phyloP scores from a whole-genome alignment of 495 filamentous ascomycete genomes.

The Daldinia vernicosa region DNA sequence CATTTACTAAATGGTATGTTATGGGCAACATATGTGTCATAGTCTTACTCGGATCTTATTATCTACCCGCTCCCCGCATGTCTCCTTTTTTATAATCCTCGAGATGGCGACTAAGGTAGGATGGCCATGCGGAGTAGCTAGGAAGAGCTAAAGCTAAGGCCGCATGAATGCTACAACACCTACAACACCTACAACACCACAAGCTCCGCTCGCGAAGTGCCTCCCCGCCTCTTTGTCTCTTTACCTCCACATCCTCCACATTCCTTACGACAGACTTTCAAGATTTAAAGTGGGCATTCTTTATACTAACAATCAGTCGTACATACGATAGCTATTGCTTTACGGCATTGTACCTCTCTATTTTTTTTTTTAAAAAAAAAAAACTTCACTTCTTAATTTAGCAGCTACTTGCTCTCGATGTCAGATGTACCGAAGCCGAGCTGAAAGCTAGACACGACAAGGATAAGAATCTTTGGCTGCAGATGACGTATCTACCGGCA shows the following conservation, averaged over 20 bases:
- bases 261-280: conserved; percentile 1
- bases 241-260: background rate
- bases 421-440: conserved; percentile 10
- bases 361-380: too few species aligned
- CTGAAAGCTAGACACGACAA: conserved; percentile 15
- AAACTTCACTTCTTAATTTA: background rate
- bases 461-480: conserved; percentile 22
- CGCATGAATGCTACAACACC: conserved; percentile 12
- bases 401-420: background rate
- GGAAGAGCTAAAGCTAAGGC: background rate
- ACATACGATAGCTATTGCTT: background rate
- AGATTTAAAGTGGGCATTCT: conserved; percentile 8
- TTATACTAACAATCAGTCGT: background rate
- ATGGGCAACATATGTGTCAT: conserved; percentile 42
- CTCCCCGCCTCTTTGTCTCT: background rate
- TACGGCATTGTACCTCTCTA: background rate
- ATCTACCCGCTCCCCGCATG: conserved; percentile 14
- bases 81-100: conserved; percentile 8
- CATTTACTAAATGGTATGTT: conserved; percentile 44
- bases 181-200: too few species aligned
- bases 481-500: conserved; percentile 17
- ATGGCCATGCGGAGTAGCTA: conserved; percentile 32
- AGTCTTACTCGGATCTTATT: background rate
- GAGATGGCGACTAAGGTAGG: background rate
- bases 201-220: conserved; percentile 7